Evolutionary conservation across 371 early-diverging fungal species (phyloP), one percentile per base, ranked within the genome.

Genomic region (Mortierella sp.): DNA sequence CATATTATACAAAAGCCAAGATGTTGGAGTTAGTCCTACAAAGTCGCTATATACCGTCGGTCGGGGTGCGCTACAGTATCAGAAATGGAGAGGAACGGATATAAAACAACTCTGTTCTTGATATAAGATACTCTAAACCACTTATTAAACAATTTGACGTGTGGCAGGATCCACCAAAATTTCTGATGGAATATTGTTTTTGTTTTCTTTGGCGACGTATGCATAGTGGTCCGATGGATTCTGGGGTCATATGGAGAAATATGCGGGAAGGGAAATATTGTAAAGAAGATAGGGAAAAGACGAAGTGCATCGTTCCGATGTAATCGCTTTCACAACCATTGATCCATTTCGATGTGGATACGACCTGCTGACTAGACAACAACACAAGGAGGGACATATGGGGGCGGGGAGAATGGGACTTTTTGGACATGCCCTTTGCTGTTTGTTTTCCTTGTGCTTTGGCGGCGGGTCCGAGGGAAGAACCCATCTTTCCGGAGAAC

Each of bases 21-120:
- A 78, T 73, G 73, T 14, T 78, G 62, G 78, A 78, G 70, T 10
- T 22, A 47, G 73, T 78, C 58, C 70, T 73, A 20, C 40, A 37
- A 5, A 55, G 67, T 6, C 69, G 78, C 20, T 78, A 69, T 55
- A 78, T 78, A 40, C 62, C 73, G 3, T 49, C 78, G 5, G 49
- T 78, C 4, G 78, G 78, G 37, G 66, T 69, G 59, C 70, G 73
- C 26, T 78, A 78, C 62, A 43, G 45, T 54, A 26, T 72, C 8
- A 71, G 61, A 57, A 66, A 70, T 60, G 65, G 49, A 4, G 77
- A 77, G 20, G 77, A 77, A 68, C 47, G 77, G 10, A 6, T 58
- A 14, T 75, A 54, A 63, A 10, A 51, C 8, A 51, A 51, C 10
- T 18, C 12, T 5, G 4, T 51, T 18, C n/a, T n/a, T n/a, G 51